Evolutionary conservation across 768 basidiomycete genomes (phyloP).

Genomic region (Russula virescens): DNA sequence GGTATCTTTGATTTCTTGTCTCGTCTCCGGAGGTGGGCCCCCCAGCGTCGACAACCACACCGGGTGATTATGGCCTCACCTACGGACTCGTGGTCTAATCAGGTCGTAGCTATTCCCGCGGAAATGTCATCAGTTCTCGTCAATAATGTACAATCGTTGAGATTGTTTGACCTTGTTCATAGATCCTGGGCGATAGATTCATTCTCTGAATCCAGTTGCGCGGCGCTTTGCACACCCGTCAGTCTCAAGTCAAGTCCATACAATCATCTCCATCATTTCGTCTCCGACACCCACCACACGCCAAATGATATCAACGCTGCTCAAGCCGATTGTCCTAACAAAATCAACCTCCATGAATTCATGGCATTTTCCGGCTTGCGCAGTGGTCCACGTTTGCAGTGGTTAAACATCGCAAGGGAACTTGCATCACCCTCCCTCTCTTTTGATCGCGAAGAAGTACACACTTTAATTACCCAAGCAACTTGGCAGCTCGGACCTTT

Average conservation of each 20-base stretch:
- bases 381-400: conserved; percentile 41
- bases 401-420: conserved; percentile 47
- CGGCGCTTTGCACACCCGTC: not conserved
- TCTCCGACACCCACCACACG: conserved; percentile 21
- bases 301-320: conserved; percentile 40
- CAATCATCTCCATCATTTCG: not conserved
- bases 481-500: conserved; percentile 40
- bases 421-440: conserved; percentile 36
- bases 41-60: not conserved
- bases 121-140: not conserved
- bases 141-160: conserved; percentile 11
- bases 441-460: conserved; percentile 38
- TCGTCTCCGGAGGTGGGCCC: conserved; percentile 2
- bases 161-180: conserved; percentile 2
- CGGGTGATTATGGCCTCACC: conserved; percentile 11
- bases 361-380: conserved; percentile 43
- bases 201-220: not conserved
- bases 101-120: not conserved
- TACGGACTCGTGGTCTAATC: conserved; percentile 3
- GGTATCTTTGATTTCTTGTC: not conserved
- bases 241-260: not conserved
- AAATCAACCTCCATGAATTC: conserved; percentile 42
- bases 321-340: conserved; percentile 38
- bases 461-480: conserved; percentile 41
- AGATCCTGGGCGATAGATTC: not conserved